Percentiles rank a stretch among this genome's conserved stretches.
Conservation (phyloP, 169 alveolate species). For the Haemoproteus tartakovskyi region DNA sequence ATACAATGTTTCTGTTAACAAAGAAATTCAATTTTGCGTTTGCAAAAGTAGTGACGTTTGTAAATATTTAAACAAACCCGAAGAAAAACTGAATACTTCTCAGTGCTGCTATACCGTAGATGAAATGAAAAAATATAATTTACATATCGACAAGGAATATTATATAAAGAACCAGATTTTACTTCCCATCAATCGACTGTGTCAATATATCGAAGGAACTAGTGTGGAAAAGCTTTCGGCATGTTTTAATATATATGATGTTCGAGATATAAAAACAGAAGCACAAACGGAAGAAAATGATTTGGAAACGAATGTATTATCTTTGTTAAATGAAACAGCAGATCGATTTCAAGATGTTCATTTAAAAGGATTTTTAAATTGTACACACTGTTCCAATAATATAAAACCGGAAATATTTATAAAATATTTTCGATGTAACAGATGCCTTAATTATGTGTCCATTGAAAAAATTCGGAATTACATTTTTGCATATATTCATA, state of each 20-base stretch:
- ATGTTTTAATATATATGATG: slow-evolving; percentile 49
- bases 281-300: slow-evolving; percentile 19
- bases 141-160: slow-evolving; percentile 85
- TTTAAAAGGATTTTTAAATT: slow-evolving; percentile 40
- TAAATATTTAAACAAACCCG: slow-evolving; percentile 7
- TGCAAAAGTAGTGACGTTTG: slow-evolving; percentile 77
- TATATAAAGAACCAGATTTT: slow-evolving; percentile 90
- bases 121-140: slow-evolving; percentile 82
- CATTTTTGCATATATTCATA: slow-evolving; percentile 27
- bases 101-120: slow-evolving; percentile 87
- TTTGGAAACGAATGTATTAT: slow-evolving; percentile 43
- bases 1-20: slow-evolving; percentile 83
- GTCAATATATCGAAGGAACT: slow-evolving; percentile 89
- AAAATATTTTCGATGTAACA: slow-evolving; percentile 56
- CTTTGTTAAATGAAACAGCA: slow-evolving; percentile 40
- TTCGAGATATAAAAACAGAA: slow-evolving; percentile 51
- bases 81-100: slow-evolving; percentile 70
- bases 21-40: slow-evolving; percentile 90
- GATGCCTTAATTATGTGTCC: slow-evolving; percentile 4
- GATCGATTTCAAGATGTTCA: slow-evolving; percentile 50
- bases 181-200: slow-evolving; percentile 89
- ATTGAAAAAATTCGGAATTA: slow-evolving; percentile 47
- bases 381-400: slow-evolving; percentile 25
- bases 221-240: slow-evolving; percentile 76
- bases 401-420: slow-evolving; percentile 48